Evolutionary conservation across 768 basidiomycete genomes (phyloP).

Genomic region (Lyophyllum decastes): DNA sequence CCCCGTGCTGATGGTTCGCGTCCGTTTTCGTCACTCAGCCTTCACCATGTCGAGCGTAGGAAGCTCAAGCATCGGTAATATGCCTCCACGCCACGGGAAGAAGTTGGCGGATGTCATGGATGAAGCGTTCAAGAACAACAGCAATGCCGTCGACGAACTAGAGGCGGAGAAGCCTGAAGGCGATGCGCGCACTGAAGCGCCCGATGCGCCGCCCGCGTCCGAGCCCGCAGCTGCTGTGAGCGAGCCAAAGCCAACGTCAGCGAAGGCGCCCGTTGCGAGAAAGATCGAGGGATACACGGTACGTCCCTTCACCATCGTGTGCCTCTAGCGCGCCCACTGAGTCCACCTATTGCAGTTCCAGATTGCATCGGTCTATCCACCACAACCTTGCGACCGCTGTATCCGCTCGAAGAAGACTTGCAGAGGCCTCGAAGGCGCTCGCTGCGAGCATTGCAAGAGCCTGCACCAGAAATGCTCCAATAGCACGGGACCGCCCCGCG

Average conservation of each 20-base stretch:
- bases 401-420: constrained; percentile 42
- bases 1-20: neutral
- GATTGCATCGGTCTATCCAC: constrained; percentile 31
- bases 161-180: constrained; percentile 28
- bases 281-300: constrained; percentile 26
- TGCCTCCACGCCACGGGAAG: constrained; percentile 29
- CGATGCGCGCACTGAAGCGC: constrained; percentile 28
- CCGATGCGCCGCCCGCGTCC: neutral
- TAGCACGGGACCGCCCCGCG: constrained; percentile 42
- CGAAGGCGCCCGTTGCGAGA: constrained; percentile 26
- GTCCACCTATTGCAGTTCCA: constrained; percentile 4
- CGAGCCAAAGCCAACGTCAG: constrained; percentile 14
- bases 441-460: constrained; percentile 48
- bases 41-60: constrained; percentile 33
- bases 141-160: constrained; percentile 18
- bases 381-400: constrained; percentile 46
- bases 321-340: constrained; percentile 1
- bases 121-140: constrained; percentile 29
- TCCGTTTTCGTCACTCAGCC: neutral
- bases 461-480: constrained; percentile 50
- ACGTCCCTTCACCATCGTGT: constrained; percentile 3
- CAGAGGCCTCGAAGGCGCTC: constrained; percentile 41
- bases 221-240: neutral
- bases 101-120: constrained; percentile 34
- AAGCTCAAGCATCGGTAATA: constrained; percentile 37